Percentiles rank a stretch among this genome's conserved stretches.
phyloP scores from a whole-genome alignment of 805 yeast genomes.

The Maudiozyma bulderi region DNA sequence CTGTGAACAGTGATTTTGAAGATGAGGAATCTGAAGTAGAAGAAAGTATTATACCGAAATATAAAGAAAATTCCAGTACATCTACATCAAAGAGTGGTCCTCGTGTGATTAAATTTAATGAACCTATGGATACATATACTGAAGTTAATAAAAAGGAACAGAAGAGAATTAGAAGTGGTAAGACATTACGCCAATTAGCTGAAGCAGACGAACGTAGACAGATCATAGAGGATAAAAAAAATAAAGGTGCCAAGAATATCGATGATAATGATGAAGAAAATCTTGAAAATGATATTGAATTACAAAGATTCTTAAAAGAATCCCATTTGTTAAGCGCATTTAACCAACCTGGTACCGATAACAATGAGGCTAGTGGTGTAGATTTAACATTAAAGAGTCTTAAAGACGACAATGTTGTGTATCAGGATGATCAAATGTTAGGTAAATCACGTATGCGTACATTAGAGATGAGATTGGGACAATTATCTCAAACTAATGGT shows the following conservation, averaged over 20 bases:
- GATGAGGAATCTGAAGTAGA: conserved; percentile 7
- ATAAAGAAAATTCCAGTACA: background rate
- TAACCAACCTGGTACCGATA: conserved; percentile 9
- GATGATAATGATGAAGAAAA: conserved; percentile 39
- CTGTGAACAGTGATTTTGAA: background rate
- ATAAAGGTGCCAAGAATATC: conserved; percentile 12
- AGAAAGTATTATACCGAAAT: conserved; percentile 7
- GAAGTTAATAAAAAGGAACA: conserved; percentile 39
- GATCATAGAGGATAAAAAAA: conserved; percentile 22
- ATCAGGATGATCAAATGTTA: conserved; percentile 41
- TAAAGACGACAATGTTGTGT: conserved; percentile 12
- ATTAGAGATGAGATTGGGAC: conserved; percentile 46
- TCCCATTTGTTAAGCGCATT: conserved; percentile 52
- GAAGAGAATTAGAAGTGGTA: conserved; percentile 49
- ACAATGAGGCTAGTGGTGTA: conserved; percentile 44
- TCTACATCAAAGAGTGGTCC: conserved; percentile 7
- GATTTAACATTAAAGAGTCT: conserved; percentile 55
- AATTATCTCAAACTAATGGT: conserved; percentile 40
- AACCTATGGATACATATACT: conserved; percentile 14
- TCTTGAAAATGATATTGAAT: conserved; percentile 58
- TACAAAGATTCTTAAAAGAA: conserved; percentile 60
- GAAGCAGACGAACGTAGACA: conserved; percentile 10
- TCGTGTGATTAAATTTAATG: conserved; percentile 21
- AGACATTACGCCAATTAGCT: conserved; percentile 35
- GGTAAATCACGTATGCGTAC: conserved; percentile 65